Evolutionary conservation across 169 alveolate species (phyloP).

Genomic region (Ichthyophthirius multifiliis): DNA sequence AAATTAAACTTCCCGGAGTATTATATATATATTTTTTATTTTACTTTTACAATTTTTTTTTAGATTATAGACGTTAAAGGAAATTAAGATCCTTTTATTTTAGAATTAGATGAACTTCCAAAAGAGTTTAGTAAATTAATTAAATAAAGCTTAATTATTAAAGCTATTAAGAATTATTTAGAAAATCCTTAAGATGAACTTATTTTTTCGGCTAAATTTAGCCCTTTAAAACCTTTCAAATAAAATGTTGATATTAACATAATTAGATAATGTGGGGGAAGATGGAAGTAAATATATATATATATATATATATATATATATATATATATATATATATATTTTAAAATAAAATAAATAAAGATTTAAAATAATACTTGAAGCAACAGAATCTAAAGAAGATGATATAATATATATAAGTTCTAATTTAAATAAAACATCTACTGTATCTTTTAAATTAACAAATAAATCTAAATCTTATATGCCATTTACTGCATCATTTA

Average conservation of each 20-base stretch:
- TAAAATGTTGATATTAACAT: constrained; percentile 75
- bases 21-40: not conserved
- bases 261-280: constrained; percentile 86
- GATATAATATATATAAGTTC: constrained; percentile 87
- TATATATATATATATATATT: not conserved
- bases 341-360: not conserved
- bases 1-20: constrained; percentile 48
- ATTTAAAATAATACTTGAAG: constrained; percentile 78
- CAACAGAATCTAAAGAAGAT: constrained; percentile 89
- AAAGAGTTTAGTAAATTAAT: constrained; percentile 26
- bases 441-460: constrained; percentile 79
- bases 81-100: not conserved
- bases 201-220: constrained; percentile 68
- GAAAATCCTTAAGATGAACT: constrained; percentile 56
- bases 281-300: constrained; percentile 78
- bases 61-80: constrained; percentile 1
- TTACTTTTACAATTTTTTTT: not conserved
- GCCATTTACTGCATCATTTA: constrained; percentile 88
- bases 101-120: constrained; percentile 25
- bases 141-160: constrained; percentile 39
- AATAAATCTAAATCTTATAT: constrained; percentile 76
- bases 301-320: not conserved
- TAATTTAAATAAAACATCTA: constrained; percentile 85
- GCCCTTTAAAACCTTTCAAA: constrained; percentile 88
- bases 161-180: constrained; percentile 36